Base-by-base conservation (phyloP, 2,329 filamentous ascomycete genomes). In the Cercospora sojina region DNA sequence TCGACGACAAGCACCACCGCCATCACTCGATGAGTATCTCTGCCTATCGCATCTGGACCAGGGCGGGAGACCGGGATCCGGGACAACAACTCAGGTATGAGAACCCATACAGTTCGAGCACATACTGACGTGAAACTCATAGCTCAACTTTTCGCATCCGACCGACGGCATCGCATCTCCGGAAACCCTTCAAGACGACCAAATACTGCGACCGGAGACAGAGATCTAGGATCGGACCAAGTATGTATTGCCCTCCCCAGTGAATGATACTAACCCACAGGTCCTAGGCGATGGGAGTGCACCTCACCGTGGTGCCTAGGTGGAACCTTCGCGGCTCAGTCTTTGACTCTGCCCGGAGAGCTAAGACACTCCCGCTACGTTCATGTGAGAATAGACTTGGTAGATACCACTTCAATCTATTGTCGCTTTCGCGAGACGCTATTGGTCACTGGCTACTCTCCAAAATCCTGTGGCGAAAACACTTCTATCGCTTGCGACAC, bases 131-230 rank as follows among this genome's bases (percentile, higher is more conserved):
- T 35, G 32, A 32, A 32, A 1, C 31, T 32, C 10, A 32, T 12
- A 32, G 31, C 62, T 76, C 71, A 67, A 81, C 2, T 20, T 10
- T 43, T 43, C 18, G 41, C 41, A 18, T 8, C 8, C 5, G 16
- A 43, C 5, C 20, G 2, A 47, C n/a, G 41, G 41, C 41, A 47
- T 20, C 41, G 3, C n/a, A 10, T 47, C n/a, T 20, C 8, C n/a
- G 41, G 41, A 47, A 4, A 20, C 18, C 3, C 20, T 18, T 12
- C n/a, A 47, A 20, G 41, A 47, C n/a, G 41, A 47, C n/a, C 9
- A 20, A 9, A 10, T 5, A 5, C 41, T 20, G 41, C 9, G 41
- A 23, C 20, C 3, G 41, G 41, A 47, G 41, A 47, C 41, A 18
- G 7, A 43, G 41, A 9, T 43, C 16, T n/a, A 43, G 41, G 41